These are phyloP conservation scores for Trichoderma gracile DNA, from an alignment of 2,329 filamentous ascomycete genomes.

Conservation along the genomic window DNA sequence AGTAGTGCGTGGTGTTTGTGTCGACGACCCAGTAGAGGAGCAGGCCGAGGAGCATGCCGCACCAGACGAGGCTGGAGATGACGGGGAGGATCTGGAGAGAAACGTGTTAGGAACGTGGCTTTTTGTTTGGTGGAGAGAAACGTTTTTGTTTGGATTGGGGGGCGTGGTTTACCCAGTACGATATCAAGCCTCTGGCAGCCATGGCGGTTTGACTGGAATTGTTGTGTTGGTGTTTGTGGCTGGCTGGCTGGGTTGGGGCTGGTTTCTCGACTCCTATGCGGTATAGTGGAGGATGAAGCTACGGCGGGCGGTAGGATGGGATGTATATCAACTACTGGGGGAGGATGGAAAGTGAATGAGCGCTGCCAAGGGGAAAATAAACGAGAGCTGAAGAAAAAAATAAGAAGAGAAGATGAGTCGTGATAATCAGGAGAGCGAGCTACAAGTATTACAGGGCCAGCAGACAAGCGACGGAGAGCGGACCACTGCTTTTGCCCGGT, in stretches of 20 bases:
- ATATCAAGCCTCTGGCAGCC: conserved; percentile 38
- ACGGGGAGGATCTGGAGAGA: conserved; percentile 62
- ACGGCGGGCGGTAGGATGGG: background rate
- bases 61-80: conserved; percentile 65
- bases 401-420: background rate
- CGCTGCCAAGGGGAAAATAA: background rate
- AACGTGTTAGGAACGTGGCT: background rate
- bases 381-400: background rate
- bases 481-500: background rate
- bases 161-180: conserved; percentile 43
- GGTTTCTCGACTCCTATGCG: background rate
- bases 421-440: conserved; percentile 12
- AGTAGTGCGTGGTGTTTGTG: conserved; percentile 55
- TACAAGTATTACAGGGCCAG: background rate
- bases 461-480: background rate
- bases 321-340: background rate
- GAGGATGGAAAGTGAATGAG: background rate
- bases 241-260: conserved; percentile 1
- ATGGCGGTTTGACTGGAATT: conserved; percentile 31
- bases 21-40: conserved; percentile 68
- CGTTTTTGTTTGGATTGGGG: background rate
- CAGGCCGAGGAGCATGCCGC: conserved; percentile 67
- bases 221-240: background rate
- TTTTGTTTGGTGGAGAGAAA: background rate
- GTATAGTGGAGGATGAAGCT: background rate